These are phyloP conservation scores for Aspergillus puulaauensis DNA, from an alignment of 2,329 filamentous ascomycete species.

Conservation along the genomic window DNA sequence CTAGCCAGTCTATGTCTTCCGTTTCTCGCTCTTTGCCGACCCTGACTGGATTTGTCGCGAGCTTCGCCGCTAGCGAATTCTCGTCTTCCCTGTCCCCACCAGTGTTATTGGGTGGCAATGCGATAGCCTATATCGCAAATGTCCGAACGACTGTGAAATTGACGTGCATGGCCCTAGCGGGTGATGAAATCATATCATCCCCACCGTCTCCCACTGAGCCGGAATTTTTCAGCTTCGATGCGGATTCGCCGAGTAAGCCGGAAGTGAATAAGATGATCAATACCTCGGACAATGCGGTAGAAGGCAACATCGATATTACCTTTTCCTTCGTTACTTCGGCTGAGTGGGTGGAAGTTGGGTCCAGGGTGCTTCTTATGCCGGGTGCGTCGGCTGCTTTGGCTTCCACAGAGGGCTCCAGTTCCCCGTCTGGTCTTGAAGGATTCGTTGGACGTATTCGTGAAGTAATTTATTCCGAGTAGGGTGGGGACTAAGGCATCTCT, in stretches of 20 bases:
- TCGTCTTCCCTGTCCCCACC: conserved; percentile 45
- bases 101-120: conserved; percentile 54
- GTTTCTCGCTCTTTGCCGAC: conserved; percentile 27
- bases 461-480: conserved; percentile 46
- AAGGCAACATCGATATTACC: conserved; percentile 46
- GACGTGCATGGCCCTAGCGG: conserved; percentile 51
- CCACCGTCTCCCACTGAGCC: conserved; percentile 33
- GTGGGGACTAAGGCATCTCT: neutral
- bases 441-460: conserved; percentile 55
- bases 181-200: conserved; percentile 28
- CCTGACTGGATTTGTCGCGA: conserved; percentile 69
- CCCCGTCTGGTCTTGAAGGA: conserved; percentile 56
- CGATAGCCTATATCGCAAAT: conserved; percentile 83
- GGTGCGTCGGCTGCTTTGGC: conserved; percentile 52
- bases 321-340: conserved; percentile 58
- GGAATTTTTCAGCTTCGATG: conserved; percentile 47
- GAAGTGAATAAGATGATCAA: conserved; percentile 31
- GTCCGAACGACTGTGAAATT: conserved; percentile 80
- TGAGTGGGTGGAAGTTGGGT: conserved; percentile 58
- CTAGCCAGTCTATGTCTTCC: conserved; percentile 55
- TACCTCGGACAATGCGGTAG: conserved; percentile 18
- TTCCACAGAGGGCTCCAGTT: conserved; percentile 47
- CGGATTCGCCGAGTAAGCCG: conserved; percentile 26
- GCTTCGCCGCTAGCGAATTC: conserved; percentile 64
- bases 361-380: conserved; percentile 61